Conservation (phyloP, 768 basidiomycete genomes). For the Suillus sp. region DNA sequence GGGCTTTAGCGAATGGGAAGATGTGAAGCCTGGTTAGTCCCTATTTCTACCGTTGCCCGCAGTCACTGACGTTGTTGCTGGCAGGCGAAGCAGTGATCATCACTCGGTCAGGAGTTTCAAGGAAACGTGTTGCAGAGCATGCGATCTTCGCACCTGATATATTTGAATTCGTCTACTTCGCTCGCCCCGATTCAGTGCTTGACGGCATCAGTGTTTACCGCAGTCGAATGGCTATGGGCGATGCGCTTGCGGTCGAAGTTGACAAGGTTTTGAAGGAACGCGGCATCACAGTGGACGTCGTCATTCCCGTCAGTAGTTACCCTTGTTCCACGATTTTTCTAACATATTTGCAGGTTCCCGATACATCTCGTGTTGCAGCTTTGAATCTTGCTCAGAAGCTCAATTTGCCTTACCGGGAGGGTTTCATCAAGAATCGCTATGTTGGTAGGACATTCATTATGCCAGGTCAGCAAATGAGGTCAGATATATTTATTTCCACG, state of each 20-base stretch:
- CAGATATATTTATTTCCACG: conserved; percentile 5
- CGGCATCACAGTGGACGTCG: conserved; percentile 84
- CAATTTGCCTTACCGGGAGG: conserved; percentile 90
- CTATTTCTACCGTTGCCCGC: conserved; percentile 3
- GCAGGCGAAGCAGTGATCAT: conserved; percentile 95
- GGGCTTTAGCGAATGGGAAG: conserved; percentile 91
- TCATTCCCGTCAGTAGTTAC: conserved; percentile 74
- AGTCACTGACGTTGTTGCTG: conserved; percentile 11
- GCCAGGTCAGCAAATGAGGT: conserved; percentile 98
- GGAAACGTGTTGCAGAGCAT: conserved; percentile 70
- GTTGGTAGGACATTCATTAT: conserved; percentile 99
- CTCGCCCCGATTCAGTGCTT: conserved; percentile 95
- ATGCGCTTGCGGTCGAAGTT: conserved; percentile 89
- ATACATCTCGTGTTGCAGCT: conserved; percentile 95
- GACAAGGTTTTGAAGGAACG: conserved; percentile 66
- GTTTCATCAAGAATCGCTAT: conserved; percentile 98
- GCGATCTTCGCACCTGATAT: conserved; percentile 94
- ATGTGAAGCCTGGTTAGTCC: conserved; percentile 82
- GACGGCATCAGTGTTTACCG: conserved; percentile 98
- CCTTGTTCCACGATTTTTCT: conserved; percentile 1
- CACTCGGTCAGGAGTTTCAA: conserved; percentile 75
- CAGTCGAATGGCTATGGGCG: conserved; percentile 99
- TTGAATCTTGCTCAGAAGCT: conserved; percentile 93
- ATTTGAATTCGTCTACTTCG: conserved; percentile 98
- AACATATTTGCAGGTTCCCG: conserved; percentile 69